These are phyloP conservation scores for Blastobotrys capitulatus DNA, from an alignment of 1,139 yeast genomes.

Conservation along the genomic window DNA sequence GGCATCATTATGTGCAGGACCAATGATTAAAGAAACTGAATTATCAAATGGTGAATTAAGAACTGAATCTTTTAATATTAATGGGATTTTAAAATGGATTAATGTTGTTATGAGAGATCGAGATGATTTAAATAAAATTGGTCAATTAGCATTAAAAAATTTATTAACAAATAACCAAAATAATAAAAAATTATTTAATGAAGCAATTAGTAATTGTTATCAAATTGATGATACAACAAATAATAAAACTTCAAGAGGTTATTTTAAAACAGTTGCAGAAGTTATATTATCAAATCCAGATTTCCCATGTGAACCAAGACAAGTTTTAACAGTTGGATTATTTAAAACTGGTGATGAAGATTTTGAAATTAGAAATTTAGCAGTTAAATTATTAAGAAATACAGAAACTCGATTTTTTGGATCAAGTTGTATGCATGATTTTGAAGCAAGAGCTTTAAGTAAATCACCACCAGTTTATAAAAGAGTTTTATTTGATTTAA, in stretches of 20 bases:
- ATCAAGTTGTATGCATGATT: slow-evolving; percentile 42
- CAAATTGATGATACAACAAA: slow-evolving; percentile 38
- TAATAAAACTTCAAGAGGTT: slow-evolving; percentile 49
- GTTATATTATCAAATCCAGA: slow-evolving; percentile 44
- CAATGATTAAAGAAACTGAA: slow-evolving; percentile 17
- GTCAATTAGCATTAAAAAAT: slow-evolving; percentile 66
- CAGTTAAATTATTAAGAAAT: slow-evolving; percentile 52
- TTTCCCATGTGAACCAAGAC: slow-evolving; percentile 46
- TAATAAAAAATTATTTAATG: slow-evolving; percentile 51
- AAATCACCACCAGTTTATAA: slow-evolving; percentile 70
- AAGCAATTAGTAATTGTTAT: slow-evolving; percentile 66
- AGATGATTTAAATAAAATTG: slow-evolving; percentile 58
- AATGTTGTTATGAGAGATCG: slow-evolving; percentile 57
- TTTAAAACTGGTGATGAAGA: slow-evolving; percentile 67
- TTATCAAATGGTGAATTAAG: slow-evolving; percentile 1
- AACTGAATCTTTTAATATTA: slow-evolving; percentile 60
- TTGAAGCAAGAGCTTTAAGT: slow-evolving; percentile 58
- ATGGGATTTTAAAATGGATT: slow-evolving; percentile 71
- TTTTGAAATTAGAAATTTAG: slow-evolving; percentile 53
- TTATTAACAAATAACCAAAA: slow-evolving; percentile 56
- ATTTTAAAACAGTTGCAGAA: slow-evolving; percentile 66
- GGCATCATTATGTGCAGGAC: slow-evolving; percentile 66
- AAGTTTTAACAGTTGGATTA: slow-evolving; percentile 57
- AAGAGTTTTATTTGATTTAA: slow-evolving; percentile 65
- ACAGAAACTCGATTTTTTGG: slow-evolving; percentile 52